phyloP scores from a whole-genome alignment of 2,329 filamentous ascomycete genomes.

The Hypoxylon sp. region DNA sequence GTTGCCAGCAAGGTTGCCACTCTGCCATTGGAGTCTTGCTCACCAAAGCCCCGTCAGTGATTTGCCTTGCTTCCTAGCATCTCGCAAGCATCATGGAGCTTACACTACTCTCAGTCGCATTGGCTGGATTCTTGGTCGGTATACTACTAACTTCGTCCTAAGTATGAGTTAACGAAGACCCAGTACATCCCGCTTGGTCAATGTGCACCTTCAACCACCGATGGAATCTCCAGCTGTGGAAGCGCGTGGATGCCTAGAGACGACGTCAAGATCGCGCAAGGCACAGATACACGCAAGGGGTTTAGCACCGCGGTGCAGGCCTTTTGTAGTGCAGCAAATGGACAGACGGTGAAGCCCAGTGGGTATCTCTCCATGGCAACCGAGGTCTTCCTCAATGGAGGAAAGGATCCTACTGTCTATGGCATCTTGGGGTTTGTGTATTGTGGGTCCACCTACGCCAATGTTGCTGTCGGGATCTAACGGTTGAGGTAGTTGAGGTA shows the following conservation, averaged over 20 bases:
- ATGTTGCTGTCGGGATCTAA: conserved; percentile 9
- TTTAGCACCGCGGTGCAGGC: conserved; percentile 49
- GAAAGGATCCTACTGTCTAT: conserved; percentile 47
- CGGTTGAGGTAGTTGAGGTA: conserved; percentile 48
- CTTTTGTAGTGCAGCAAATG: conserved; percentile 48
- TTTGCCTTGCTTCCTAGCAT: not conserved
- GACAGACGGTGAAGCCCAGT: conserved; percentile 42
- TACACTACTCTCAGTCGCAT: conserved; percentile 13
- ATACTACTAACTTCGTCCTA: not conserved
- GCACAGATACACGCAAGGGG: conserved; percentile 49
- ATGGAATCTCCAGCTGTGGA: conserved; percentile 51
- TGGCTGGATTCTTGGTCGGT: conserved; percentile 25
- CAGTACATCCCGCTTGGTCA: conserved; percentile 36
- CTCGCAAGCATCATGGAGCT: conserved; percentile 28
- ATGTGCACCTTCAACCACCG: conserved; percentile 29
- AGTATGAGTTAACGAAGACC: conserved; percentile 26
- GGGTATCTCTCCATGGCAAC: conserved; percentile 53
- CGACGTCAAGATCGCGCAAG: conserved; percentile 49
- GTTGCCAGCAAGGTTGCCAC: not conserved
- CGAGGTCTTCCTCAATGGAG: conserved; percentile 50
- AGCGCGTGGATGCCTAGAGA: conserved; percentile 49
- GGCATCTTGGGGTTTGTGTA: conserved; percentile 53
- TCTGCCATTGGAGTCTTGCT: not conserved
- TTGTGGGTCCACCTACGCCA: conserved; percentile 42
- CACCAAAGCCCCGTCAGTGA: not conserved